Percentiles rank a stretch among this genome's conserved stretches.
Evolutionary conservation across 2,329 filamentous ascomycete genomes (phyloP).

Genomic region (Colletotrichum simmondsii): DNA sequence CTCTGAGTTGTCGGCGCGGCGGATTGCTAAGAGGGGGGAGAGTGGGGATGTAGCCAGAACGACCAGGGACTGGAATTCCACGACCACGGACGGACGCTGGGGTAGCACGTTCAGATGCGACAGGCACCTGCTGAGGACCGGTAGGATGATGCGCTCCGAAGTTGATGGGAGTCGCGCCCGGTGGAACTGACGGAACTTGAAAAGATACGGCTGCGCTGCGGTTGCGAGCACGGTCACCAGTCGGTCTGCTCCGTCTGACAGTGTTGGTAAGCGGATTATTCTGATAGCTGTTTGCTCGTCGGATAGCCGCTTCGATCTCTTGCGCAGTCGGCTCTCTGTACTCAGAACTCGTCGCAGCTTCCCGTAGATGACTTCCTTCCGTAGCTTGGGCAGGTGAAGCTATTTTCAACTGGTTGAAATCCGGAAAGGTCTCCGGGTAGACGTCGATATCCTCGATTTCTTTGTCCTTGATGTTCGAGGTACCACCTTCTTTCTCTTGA

Average conservation of each 20-base stretch:
- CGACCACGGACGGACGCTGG: constrained; percentile 11
- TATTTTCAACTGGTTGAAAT: constrained; percentile 10
- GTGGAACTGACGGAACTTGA: constrained; percentile 3
- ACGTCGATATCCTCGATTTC: constrained; percentile 3
- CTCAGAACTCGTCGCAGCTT: not conserved
- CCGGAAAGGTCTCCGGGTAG: constrained; percentile 29
- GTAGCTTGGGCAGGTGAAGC: not conserved
- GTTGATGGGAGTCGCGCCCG: not conserved
- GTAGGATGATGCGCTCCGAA: not conserved
- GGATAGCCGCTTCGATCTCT: constrained; percentile 26
- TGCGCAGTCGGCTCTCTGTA: constrained; percentile 18
- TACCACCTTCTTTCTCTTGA: not conserved
- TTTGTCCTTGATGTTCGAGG: constrained; percentile 21
- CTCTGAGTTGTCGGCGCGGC: constrained; percentile 17
- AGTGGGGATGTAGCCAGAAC: constrained; percentile 26
- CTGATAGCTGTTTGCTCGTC: constrained; percentile 20
- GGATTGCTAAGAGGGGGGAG: constrained; percentile 20
- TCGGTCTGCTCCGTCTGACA: constrained; percentile 18
- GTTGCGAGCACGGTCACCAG: constrained; percentile 23
- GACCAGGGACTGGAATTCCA: constrained; percentile 26
- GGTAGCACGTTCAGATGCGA: not conserved
- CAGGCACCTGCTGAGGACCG: not conserved
- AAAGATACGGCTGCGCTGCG: constrained; percentile 29
- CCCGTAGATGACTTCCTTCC: not conserved
- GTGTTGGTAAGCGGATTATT: constrained; percentile 29